phyloP scores from a whole-genome alignment of 768 basidiomycete species.

The Mycena albidolilacea region DNA sequence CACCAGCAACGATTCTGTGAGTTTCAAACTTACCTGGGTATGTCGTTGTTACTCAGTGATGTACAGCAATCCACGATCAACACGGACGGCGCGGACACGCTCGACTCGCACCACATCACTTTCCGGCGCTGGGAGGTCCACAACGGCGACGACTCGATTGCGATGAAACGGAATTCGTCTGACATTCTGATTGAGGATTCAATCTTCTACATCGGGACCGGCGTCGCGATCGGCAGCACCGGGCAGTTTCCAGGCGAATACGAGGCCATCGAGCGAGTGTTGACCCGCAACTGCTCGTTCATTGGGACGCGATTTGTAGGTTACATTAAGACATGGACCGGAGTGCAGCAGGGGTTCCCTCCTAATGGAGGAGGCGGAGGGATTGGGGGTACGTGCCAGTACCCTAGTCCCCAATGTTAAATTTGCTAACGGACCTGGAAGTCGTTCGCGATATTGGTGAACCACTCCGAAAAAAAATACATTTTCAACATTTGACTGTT shows the following conservation, averaged over 20 bases:
- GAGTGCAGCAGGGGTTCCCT: constrained; percentile 49
- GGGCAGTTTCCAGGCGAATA: constrained; percentile 52
- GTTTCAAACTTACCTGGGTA: constrained; percentile 3
- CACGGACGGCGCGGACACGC: constrained; percentile 56
- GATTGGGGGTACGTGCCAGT: constrained; percentile 40
- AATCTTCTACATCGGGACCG: constrained; percentile 53
- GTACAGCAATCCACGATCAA: constrained; percentile 49
- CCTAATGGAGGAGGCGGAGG: constrained; percentile 56
- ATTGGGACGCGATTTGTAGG: constrained; percentile 45
- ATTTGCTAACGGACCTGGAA: neutral
- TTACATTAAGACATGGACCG: constrained; percentile 56
- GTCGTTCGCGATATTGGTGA: constrained; percentile 25
- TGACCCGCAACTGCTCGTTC: constrained; percentile 46
- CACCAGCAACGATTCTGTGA: constrained; percentile 51
- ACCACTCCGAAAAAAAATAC: no score
- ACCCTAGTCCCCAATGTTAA: no score
- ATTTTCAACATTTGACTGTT: no score
- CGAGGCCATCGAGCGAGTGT: constrained; percentile 50
- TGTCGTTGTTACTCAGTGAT: neutral
- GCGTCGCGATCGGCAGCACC: constrained; percentile 57
- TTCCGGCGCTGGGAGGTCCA: constrained; percentile 55
- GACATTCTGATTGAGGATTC: constrained; percentile 57
- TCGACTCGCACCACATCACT: constrained; percentile 55
- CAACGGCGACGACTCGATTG: constrained; percentile 57
- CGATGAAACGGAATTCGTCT: constrained; percentile 59